Evolutionary conservation across 2,329 filamentous ascomycete genomes (phyloP), one percentile per base, ranked within the genome.

Genomic region (Aspergillus sp.): DNA sequence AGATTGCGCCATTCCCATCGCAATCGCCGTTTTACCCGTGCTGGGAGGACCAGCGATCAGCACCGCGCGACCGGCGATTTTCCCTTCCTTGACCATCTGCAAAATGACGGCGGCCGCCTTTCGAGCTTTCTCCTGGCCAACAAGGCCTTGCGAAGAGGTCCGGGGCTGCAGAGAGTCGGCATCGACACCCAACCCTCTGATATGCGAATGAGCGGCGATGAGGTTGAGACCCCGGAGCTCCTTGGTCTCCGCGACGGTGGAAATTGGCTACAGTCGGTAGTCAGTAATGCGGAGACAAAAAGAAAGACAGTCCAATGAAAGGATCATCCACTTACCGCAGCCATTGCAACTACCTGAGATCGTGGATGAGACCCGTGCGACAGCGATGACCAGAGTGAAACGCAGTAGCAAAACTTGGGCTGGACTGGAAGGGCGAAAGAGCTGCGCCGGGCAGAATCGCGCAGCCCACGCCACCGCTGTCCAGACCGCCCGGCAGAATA

Each of bases 61-160:
- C 30, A 96, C 89, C 32, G 94, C 94, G 66, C 93, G 86, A 49
- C 94, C 94, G 53, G 94, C 94, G 76, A 99, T 97, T 80, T 96
- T 97, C 67, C 93, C 93, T 69, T 96, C 91, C 77, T 95, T 96
- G 65, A 95, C 95, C 94, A 99, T 99, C 78, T 96, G 91, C 56
- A 99, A 78, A 65, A 99, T 95, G 45, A 99, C 88, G 1, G 93
- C 94, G 3, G 94, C 94, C 9, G 94, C 94, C 75, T 96, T 97
- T 55, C 94, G 87, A 51, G 94, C 94, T 79, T 96, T 96, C 67
- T 95, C 87, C 76, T 99, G 94, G 43, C 94, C 94, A 8, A 99
- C 93, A 4, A 99, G 84, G 33, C 94, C 94, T 73, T 99, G 94
- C 13, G 93, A 95, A 45, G 88, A 82, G 24, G 83, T 75, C 54